Evolutionary conservation across 2,329 filamentous ascomycete species (phyloP), one percentile per base, ranked within the genome.

Genomic region (Aspergillus flavus): DNA sequence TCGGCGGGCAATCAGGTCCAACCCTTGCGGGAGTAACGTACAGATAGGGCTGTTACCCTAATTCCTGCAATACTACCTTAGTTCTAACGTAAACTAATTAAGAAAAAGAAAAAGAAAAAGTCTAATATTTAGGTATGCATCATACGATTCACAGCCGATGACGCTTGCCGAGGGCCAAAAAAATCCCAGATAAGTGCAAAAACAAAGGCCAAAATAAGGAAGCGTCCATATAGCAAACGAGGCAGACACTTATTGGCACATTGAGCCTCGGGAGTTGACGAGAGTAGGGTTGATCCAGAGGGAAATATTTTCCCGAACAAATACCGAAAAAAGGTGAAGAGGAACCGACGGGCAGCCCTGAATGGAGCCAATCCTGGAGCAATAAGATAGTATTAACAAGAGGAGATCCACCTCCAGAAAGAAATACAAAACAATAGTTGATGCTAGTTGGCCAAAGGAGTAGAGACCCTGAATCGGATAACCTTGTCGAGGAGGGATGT

Each of bases 231-330:
- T 26, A 23, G 36, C 11, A 60, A 48, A 28, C 23, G 21, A 36
- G 43, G 16, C n/a, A 50, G 26, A n/a, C 39, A 36, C 23, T 56
- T 28, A 62, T 62, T 64, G 62, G 62, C 45, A 50, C 59, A 50
- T 53, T 59, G 41, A 46, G 39, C 58, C 36, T 55, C 52, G 52
- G 52, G 52, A 52, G n/a, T 55, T 55, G 36, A 55, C 34, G 19
- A 52, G 23, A 30, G 32, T 34, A 26, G 52, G 39, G 39, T 41
- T 36, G 53, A 54, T 61, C 59, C 63, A 45, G 23, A 55, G n/a
- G 32, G 43, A 43, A n/a, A 43, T 58, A 57, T 65, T 65, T 65
- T 64, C 39, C 65, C 58, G 63, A 67, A 59, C 57, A 65, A 58
- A 63, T 62, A 58, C 65, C 63, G 65, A 64, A 48, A 43, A 58